A percentile compares a stretch with the other conserved stretches of the same genome.
These are phyloP conservation scores for Cyathus striatus DNA, from an alignment of 768 basidiomycete genomes.

Conservation along the genomic window DNA sequence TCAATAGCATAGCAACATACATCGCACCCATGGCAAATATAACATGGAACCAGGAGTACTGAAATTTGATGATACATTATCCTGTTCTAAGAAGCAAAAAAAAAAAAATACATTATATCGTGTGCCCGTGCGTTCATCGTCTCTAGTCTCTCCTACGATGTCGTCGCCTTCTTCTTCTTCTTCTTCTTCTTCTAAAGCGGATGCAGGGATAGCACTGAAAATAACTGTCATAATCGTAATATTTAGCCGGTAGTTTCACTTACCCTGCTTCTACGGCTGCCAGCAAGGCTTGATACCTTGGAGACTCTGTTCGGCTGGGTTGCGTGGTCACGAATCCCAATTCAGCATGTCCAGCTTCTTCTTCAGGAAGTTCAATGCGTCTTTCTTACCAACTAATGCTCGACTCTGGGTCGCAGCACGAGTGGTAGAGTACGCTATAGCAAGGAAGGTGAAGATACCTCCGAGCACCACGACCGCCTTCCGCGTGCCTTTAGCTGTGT, in stretches of 20 bases:
- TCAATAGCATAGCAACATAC: slow-evolving; percentile 97
- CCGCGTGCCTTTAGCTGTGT: slow-evolving; percentile 56
- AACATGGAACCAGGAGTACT: slow-evolving; percentile 99
- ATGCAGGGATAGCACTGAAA: slow-evolving; percentile 83
- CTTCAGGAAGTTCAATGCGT: slow-evolving; percentile 56
- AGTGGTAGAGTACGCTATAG: slow-evolving; percentile 96
- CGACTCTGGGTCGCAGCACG: slow-evolving; percentile 94
- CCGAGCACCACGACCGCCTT: slow-evolving; percentile 88
- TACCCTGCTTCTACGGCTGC: slow-evolving; percentile 97
- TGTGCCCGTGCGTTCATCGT: slow-evolving; percentile 91
- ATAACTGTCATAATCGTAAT: slow-evolving; percentile 2
- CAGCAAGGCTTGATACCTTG: slow-evolving; percentile 88
- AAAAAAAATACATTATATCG: slow-evolving; percentile 80
- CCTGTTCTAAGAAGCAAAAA: neutral
- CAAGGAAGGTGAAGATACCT: slow-evolving; percentile 93
- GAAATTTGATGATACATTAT: slow-evolving; percentile 7
- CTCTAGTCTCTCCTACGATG: slow-evolving; percentile 62
- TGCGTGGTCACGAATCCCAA: slow-evolving; percentile 77
- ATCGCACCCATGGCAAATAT: slow-evolving; percentile 95
- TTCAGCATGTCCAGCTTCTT: slow-evolving; percentile 50
- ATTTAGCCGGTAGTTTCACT: slow-evolving; percentile 11
- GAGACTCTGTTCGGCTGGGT: slow-evolving; percentile 78
- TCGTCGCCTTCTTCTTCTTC: slow-evolving; percentile 74
- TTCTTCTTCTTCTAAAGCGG: slow-evolving; percentile 79
- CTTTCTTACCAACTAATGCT: slow-evolving; percentile 79